Evolutionary conservation across 1,284 basidiomycete genomes (phyloP).

Genomic region (Ceratobasidium sp.): DNA sequence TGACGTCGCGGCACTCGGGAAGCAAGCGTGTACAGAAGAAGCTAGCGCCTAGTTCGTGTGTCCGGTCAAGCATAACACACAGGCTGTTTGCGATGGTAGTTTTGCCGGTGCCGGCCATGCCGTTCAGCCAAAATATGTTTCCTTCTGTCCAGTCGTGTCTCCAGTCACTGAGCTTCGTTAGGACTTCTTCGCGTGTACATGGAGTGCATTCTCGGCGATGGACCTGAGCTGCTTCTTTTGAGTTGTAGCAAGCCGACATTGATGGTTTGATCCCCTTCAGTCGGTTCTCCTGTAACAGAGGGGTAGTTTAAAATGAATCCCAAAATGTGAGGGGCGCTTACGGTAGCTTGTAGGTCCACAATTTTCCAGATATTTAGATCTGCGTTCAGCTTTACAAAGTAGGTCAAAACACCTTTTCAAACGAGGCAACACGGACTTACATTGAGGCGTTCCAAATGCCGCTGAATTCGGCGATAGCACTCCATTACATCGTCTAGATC

Average conservation of each 20-base stretch:
- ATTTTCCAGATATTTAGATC: background rate
- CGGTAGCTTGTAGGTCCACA: background rate
- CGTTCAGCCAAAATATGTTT: slow-evolving; percentile 19
- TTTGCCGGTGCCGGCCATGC: slow-evolving; percentile 20
- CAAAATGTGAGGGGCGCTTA: background rate
- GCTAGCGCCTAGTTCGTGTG: background rate
- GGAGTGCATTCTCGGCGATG: background rate
- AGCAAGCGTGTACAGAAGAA: slow-evolving; percentile 19
- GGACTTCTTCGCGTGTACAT: background rate
- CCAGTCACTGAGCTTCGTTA: background rate
- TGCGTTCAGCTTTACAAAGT: background rate
- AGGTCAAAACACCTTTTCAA: background rate
- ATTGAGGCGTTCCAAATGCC: background rate
- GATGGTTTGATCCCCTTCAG: background rate
- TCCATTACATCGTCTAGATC: background rate
- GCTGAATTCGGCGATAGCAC: slow-evolving; percentile 7
- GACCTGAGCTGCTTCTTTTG: background rate
- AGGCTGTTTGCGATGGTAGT: slow-evolving; percentile 11
- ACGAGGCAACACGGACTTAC: background rate
- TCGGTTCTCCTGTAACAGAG: background rate
- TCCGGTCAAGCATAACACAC: background rate
- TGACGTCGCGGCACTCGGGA: background rate
- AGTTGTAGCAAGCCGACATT: background rate
- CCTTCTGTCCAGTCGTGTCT: background rate
- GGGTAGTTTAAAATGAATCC: background rate